Base-by-base conservation (phyloP, 2,329 filamentous ascomycete species). In the Microdochium bolleyi region DNA sequence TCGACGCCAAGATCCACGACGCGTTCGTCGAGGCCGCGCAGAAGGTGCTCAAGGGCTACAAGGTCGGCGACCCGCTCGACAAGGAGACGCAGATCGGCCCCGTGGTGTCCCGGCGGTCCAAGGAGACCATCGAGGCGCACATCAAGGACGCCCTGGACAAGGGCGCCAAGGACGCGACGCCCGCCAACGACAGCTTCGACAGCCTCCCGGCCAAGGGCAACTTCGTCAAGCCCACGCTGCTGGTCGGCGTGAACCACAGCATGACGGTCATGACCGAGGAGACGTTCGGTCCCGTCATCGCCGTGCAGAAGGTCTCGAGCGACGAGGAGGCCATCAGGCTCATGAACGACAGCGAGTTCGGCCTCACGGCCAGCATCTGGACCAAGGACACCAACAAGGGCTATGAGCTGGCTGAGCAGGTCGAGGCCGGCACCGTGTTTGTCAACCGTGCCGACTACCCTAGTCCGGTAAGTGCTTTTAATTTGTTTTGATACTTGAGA, bases 281-380 rank as follows among this genome's bases (percentile, higher is more conserved):
- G 76, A 96, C 92, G 0, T 97, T 97, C 65, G 92, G 92, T 0
- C 92, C 92, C 1, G 83, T 96, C 19, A 92, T 97, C 61, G 87
- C 92, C 1, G 83, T 96, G 19, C 89, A 92, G 84, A 89, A 88
- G 68, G 92, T 96, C 56, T 82, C 83, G 64, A 76, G 76, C 60
- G 92, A 96, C 63, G 80, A 80, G 19, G 90, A 96, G 70, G 92
- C 92, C 2, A 73, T 96, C 56, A 73, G 76, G 59, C 73, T 92
- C 50, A 96, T 97, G 91, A 96, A 96, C 63, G 91, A 96, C 67
- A 94, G 89, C 71, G 85, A 95, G 58, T 95, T 95, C 66, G 92
- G 92, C 4, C 77, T 97, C 56, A 96, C 92, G 3, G 92, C 92
- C n/a, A 95, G 90, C 63, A 91, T 97, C 62, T 97, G 92, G 92